Evolutionary conservation across 805 yeast species (phyloP).

Genomic region (Metschnikowia proteae): DNA sequence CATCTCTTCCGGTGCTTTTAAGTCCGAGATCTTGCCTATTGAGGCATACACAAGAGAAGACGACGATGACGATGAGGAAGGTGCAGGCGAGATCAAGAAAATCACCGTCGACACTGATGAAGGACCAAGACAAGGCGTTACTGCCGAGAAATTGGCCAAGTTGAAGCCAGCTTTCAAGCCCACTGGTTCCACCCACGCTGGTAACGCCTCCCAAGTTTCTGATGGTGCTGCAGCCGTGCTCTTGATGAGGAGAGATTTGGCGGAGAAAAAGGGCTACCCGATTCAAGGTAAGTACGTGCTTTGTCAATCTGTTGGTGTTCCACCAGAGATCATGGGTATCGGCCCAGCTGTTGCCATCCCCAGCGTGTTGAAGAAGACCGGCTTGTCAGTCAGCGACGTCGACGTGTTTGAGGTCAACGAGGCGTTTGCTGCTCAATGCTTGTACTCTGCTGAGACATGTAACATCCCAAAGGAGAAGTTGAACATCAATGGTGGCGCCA

Average conservation of each 20-base stretch:
- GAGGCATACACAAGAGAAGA: slow-evolving; percentile 54
- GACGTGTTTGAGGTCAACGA: slow-evolving; percentile 86
- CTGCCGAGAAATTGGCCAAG: slow-evolving; percentile 68
- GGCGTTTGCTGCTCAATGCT: slow-evolving; percentile 94
- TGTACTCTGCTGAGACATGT: slow-evolving; percentile 64
- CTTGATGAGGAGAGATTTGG: slow-evolving; percentile 80
- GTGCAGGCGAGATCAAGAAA: slow-evolving; percentile 41
- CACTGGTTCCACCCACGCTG: slow-evolving; percentile 89
- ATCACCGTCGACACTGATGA: slow-evolving; percentile 65
- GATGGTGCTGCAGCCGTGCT: slow-evolving; percentile 95
- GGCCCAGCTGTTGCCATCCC: slow-evolving; percentile 98
- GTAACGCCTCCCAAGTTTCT: slow-evolving; percentile 92
- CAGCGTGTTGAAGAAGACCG: slow-evolving; percentile 59
- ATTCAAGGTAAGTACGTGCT: slow-evolving; percentile 78
- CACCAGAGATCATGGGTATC: slow-evolving; percentile 96
- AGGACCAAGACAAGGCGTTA: slow-evolving; percentile 87
- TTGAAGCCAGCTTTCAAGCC: slow-evolving; percentile 82
- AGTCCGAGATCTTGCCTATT: slow-evolving; percentile 85
- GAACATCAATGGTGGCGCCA: slow-evolving; percentile 89
- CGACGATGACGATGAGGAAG: slow-evolving; percentile 51
- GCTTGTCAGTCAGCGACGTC: slow-evolving; percentile 61
- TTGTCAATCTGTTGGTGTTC: slow-evolving; percentile 83
- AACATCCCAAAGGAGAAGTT: slow-evolving; percentile 56
- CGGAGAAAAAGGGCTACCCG: slow-evolving; percentile 66
- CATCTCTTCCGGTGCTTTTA: slow-evolving; percentile 65